Conservation (phyloP, 768 basidiomycete genomes). For the Tulasnella sp. region DNA sequence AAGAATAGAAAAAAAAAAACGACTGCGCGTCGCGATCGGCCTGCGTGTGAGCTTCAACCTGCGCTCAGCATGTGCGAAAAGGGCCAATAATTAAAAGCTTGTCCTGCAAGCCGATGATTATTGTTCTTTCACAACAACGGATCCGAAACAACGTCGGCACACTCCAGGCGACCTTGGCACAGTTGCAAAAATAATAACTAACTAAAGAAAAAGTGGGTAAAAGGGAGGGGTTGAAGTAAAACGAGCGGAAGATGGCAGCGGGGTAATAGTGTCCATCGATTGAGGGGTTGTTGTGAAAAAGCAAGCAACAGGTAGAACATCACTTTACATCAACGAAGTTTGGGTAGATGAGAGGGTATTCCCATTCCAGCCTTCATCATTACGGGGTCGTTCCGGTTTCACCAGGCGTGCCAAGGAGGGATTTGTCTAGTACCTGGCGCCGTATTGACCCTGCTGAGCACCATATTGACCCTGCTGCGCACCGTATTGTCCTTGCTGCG, state of each 20-base stretch:
- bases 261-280: constrained; percentile 1
- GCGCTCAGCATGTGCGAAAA: not conserved
- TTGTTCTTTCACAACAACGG: constrained; percentile 14
- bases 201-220: not conserved
- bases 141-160: constrained; percentile 1
- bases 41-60: not conserved
- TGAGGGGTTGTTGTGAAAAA: not conserved
- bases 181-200: not conserved
- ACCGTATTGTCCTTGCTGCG: not conserved
- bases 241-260: not conserved
- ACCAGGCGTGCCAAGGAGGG: not conserved
- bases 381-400: not conserved
- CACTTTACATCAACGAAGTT: constrained; percentile 13
- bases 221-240: not conserved
- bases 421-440: constrained; percentile 18
- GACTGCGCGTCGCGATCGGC: not conserved
- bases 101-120: not conserved
- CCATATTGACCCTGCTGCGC: constrained; percentile 14
- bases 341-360: not conserved
- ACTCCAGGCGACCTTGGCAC: constrained; percentile 8
- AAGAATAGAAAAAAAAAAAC: constrained; percentile 10
- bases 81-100: not conserved
- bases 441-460: constrained; percentile 16
- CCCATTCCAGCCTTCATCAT: not conserved
- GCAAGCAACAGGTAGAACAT: not conserved